A percentile compares a stretch with the other conserved stretches of the same genome.
phyloP scores from a whole-genome alignment of 352 stramenopile genomes.

The Phytophthora brassicae region DNA sequence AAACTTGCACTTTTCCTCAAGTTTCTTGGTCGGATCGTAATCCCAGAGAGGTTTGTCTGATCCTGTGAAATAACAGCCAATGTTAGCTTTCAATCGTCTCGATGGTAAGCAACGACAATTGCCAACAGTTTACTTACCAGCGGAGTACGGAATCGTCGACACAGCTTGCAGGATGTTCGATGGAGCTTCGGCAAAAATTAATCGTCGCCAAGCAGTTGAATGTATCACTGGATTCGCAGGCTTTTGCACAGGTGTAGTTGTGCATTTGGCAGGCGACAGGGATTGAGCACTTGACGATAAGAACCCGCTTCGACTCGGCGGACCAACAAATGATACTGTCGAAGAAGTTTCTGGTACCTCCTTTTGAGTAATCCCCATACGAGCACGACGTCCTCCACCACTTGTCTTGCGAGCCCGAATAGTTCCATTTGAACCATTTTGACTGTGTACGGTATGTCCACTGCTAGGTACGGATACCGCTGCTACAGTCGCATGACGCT shows the following conservation, averaged over 20 bases:
- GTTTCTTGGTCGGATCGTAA: constrained; percentile 36
- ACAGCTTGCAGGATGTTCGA: constrained; percentile 34
- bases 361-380: constrained; percentile 23
- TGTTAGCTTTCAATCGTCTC: background rate
- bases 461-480: constrained; percentile 18
- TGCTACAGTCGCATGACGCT: constrained; percentile 5
- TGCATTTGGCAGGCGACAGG: constrained; percentile 9
- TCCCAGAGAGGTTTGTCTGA: constrained; percentile 39
- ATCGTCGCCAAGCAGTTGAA: constrained; percentile 40
- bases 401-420: constrained; percentile 6
- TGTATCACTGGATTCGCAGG: constrained; percentile 30
- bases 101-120: background rate
- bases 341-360: background rate
- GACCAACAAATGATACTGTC: constrained; percentile 17
- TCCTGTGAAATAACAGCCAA: constrained; percentile 20
- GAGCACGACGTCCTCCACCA: constrained; percentile 16
- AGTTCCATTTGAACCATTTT: constrained; percentile 2
- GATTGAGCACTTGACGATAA: constrained; percentile 10
- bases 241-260: constrained; percentile 5
- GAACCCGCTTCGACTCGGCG: constrained; percentile 30
- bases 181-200: constrained; percentile 35
- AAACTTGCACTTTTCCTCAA: constrained; percentile 37
- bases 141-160: constrained; percentile 24
- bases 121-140: constrained; percentile 18
- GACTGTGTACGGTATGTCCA: background rate